phyloP scores from a whole-genome alignment of 2,329 filamentous ascomycete genomes.

The Fusarium sterilihyphosum region DNA sequence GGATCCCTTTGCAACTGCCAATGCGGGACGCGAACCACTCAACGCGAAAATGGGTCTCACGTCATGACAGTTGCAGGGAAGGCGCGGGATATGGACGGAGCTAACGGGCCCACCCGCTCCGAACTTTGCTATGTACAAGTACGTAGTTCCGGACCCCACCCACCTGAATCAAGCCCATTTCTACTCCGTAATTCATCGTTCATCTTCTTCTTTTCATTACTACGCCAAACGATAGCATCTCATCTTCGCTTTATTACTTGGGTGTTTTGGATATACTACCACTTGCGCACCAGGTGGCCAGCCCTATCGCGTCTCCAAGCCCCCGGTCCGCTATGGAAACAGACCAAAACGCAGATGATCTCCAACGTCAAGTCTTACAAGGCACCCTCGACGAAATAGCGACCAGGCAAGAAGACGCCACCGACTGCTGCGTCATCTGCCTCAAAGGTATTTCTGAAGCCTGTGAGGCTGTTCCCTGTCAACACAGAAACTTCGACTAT shows the following conservation, averaged over 20 bases:
- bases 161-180: slow-evolving; percentile 5
- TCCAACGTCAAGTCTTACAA: slow-evolving; percentile 55
- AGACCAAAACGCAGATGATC: slow-evolving; percentile 38
- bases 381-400: slow-evolving; percentile 57
- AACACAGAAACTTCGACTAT: slow-evolving; percentile 85
- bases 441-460: slow-evolving; percentile 78
- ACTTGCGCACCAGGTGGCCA: background rate
- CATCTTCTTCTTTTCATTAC: background rate
- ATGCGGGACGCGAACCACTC: slow-evolving; percentile 37
- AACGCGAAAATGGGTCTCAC: slow-evolving; percentile 37
- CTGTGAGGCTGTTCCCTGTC: slow-evolving; percentile 79
- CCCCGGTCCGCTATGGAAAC: slow-evolving; percentile 35
- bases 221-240: background rate
- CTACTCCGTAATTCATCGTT: background rate
- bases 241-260: background rate
- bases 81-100: background rate
- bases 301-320: no score
- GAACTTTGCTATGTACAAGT: background rate
- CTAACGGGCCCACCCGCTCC: slow-evolving; percentile 14
- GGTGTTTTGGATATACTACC: background rate
- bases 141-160: slow-evolving; percentile 1
- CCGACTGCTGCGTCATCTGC: slow-evolving; percentile 82
- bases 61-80: slow-evolving; percentile 32
- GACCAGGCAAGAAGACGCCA: slow-evolving; percentile 34
- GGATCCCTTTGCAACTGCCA: background rate